Base-by-base conservation (phyloP, 208 protist genomes). In the Acanthamoeba polyphaga region DNA sequence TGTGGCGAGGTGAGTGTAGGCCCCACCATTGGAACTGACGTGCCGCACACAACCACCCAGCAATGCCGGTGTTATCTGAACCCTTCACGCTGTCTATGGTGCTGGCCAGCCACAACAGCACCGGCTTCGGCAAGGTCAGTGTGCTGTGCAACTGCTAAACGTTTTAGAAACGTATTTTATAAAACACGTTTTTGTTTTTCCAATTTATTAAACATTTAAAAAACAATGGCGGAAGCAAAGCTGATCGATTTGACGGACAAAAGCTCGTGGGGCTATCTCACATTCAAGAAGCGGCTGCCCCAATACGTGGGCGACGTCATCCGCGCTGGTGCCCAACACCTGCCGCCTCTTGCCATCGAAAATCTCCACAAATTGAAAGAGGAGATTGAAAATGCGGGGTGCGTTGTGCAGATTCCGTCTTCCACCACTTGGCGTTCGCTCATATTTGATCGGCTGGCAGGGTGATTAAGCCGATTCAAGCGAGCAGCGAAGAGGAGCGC, bases 251-350 rank as follows among this genome's bases (percentile, higher is more conserved):
- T 85, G 34, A 12, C 3, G 76, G 76, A 85, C 76, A 85, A 85
- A 38, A n/a, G 9, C 13, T 85, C 84, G n/a, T 91, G 84, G 84
- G 84, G 58, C 29, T 91, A 91, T 34, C 60, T 70, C 32, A 91
- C 84, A 0, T 49, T 91, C 32, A 70, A 91, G 60, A 91, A 70
- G 84, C 5, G 84, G 22, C 24, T 91, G 55, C 84, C 84, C 9
- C 51, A 91, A 53, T 72, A 72, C 55, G 49, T 91, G 34, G 58
- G 13, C 49, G 84, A 91, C 34, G 84, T 91, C 1, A 43, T 91
- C 8, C 58, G 60, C 27, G 84, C 70, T n/a, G 60, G 60, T 7
- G n/a, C 84, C 8, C 43, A 32, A 7, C 60, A 32, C 17, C 17
- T 91, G 12, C 34, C 84, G 4, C 19, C 49, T 6, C 15, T n/a